These are phyloP conservation scores for Chondrostereum purpureum DNA, from an alignment of 1,284 basidiomycete species.

Conservation along the genomic window DNA sequence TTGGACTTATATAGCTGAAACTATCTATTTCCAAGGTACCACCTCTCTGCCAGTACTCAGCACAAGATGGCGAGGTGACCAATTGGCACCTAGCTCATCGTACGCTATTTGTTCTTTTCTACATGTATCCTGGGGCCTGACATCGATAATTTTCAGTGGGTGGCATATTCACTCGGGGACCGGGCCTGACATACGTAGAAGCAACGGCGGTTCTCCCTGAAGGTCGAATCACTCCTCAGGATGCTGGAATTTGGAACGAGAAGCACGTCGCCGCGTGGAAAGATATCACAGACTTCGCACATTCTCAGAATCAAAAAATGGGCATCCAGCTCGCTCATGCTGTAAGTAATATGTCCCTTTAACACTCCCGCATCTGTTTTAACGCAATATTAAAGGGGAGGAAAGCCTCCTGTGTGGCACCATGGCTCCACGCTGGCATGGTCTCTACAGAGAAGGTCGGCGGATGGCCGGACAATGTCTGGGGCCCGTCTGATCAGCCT, in stretches of 20 bases:
- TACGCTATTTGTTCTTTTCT: constrained; percentile 20
- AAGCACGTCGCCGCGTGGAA: constrained; percentile 63
- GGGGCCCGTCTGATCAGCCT: constrained; percentile 52
- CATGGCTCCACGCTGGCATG: constrained; percentile 43
- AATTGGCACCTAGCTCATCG: constrained; percentile 36
- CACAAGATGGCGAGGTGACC: constrained; percentile 43
- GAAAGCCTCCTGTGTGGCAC: constrained; percentile 57
- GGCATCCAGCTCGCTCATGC: constrained; percentile 82
- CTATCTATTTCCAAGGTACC: constrained; percentile 27
- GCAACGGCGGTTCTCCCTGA: constrained; percentile 60
- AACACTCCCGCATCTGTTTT: constrained; percentile 50
- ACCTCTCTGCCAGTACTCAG: constrained; percentile 62
- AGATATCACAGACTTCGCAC: constrained; percentile 70
- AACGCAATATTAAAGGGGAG: constrained; percentile 57
- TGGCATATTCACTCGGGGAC: constrained; percentile 42
- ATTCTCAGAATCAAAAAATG: constrained; percentile 63
- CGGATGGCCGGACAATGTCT: constrained; percentile 67
- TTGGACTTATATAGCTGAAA: background rate
- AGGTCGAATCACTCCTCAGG: constrained; percentile 43
- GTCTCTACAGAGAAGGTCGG: constrained; percentile 40
- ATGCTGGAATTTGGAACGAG: constrained; percentile 70
- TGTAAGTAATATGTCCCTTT: constrained; percentile 41
- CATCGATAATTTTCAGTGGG: constrained; percentile 32
- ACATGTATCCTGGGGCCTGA: background rate
- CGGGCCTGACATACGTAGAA: constrained; percentile 51